Evolutionary conservation across 306 rosid genomes (phyloP).

Genomic region (Sicyos baderoa): DNA sequence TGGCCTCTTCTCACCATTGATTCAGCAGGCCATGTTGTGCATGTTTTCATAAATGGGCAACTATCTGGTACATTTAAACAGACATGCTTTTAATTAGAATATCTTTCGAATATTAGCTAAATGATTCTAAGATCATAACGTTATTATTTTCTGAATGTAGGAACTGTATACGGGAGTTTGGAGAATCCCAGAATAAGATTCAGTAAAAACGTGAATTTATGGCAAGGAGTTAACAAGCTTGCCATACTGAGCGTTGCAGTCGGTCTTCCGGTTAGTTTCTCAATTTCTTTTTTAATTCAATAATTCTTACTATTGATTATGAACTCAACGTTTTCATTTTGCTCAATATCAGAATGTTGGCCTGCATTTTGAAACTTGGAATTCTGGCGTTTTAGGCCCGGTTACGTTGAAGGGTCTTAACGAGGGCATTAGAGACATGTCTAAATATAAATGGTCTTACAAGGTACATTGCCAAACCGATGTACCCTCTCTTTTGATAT

Average conservation of each 20-base stretch:
- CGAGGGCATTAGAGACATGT: constrained; percentile 78
- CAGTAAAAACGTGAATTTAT: constrained; percentile 42
- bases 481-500: neutral
- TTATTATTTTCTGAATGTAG: constrained; percentile 34
- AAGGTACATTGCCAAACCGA: constrained; percentile 43
- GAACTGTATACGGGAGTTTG: constrained; percentile 52
- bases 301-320: constrained; percentile 2
- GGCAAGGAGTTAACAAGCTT: constrained; percentile 70
- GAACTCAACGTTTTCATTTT: constrained; percentile 12
- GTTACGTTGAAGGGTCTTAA: constrained; percentile 66
- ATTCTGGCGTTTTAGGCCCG: constrained; percentile 85
- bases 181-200: constrained; percentile 51
- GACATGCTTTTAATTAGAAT: neutral
- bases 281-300: neutral
- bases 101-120: neutral
- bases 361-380: constrained; percentile 75
- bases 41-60: constrained; percentile 77
- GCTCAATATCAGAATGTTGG: constrained; percentile 63
- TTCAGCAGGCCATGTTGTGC: constrained; percentile 87
- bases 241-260: constrained; percentile 75
- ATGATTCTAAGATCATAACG: constrained; percentile 3
- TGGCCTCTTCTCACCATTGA: constrained; percentile 51
- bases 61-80: constrained; percentile 49
- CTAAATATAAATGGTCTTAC: constrained; percentile 75
- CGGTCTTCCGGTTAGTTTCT: constrained; percentile 74